Base-by-base conservation (phyloP, 1,284 basidiomycete genomes). In the Malassezia equina region DNA sequence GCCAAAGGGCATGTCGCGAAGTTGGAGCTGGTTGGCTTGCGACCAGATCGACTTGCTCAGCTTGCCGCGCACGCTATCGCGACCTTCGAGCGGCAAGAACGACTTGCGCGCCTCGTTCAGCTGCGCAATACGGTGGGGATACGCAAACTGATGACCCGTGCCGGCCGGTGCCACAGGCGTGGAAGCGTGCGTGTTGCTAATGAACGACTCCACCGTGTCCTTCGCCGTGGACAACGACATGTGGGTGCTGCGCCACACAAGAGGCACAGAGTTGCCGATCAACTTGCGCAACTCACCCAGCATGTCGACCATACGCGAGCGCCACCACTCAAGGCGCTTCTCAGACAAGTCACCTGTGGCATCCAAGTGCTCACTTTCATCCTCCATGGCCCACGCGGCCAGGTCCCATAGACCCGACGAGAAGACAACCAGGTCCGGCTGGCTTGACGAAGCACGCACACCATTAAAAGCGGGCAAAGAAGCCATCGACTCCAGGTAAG, bases 351-450 rank as follows among this genome's bases (percentile, higher is more conserved):
- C 66, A 21, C 62, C 57, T 5, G 58, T 65, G 4, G 59, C 63
- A 28, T 36, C 29, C 46, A 31, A 11, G n/a, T 39, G 46, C n/a
- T 32, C 27, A n/a, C 17, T 29, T 12, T 67, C 58, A 47, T 77
- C 76, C 52, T 75, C 62, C 44, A 66, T 60, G 4, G 76, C 75
- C 67, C 72, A 77, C 15, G 66, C 59, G 0, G 75, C 76, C 34
- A 77, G 59, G 49, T 77, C 76, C 71, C 73, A 77, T 32, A 71
- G 56, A 7, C 73, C 71, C 7, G 68, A 71, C 25, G 71, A 64
- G 51, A 77, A 65, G 36, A 76, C 59, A 59, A 75, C 64, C 39
- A 75, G 62, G 55, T 77, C 76, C 7, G 75, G 75, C 3, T 70
- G 70, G 1, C 53, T 46, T 0, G 58, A 55, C 25, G 27, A 19